Evolutionary conservation across 805 yeast genomes (phyloP), one percentile per base, ranked within the genome.

Genomic region (Wickerhamiella vanderwaltii): DNA sequence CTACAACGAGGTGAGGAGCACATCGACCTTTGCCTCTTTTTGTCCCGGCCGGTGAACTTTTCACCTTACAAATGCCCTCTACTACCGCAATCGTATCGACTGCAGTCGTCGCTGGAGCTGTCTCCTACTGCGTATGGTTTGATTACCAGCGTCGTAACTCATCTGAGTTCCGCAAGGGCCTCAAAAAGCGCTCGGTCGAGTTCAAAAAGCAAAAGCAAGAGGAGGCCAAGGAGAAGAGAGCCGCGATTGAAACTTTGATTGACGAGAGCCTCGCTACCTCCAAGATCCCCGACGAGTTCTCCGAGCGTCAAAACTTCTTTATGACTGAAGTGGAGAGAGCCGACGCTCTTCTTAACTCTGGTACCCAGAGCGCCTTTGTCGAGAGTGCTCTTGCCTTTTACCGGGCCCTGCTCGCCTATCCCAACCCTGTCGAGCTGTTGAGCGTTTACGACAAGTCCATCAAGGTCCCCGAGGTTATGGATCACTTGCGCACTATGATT

Each of bases 381-480:
- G 84, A 79, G 46, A 79, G 96, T 34, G 97, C 98, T 29, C 68
- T 87, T 51, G 73, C 79, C 51, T 91, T 86, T 72, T 91, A 91
- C 73, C 82, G 84, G 63, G 97, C 96, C 11, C 70, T 91, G 58
- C 74, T 84, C 31, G 87, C 86, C 39, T 88, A 87, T 63, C 97
- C 98, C 47, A 79, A 81, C 62, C 99, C 98, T 46, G 79, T 93
- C 43, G 95, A 85, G 55, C 75, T 91, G 53, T 71, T 91, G 59
- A 80, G 79, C 39, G 77, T 88, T 54, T 88, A 84, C 66, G 95
- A 88, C 68, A 81, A 81, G 68, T 72, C 87, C 41, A 76, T 88
- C 50, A 87, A 91, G 40, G 79, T 77, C 57, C 77, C 73, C 35
- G 52, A 45, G 44, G 77, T 87, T 44, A 78, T 85, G 59, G 95